Conservation (phyloP, 768 basidiomycete species). For the Tephrocybe sp. region DNA sequence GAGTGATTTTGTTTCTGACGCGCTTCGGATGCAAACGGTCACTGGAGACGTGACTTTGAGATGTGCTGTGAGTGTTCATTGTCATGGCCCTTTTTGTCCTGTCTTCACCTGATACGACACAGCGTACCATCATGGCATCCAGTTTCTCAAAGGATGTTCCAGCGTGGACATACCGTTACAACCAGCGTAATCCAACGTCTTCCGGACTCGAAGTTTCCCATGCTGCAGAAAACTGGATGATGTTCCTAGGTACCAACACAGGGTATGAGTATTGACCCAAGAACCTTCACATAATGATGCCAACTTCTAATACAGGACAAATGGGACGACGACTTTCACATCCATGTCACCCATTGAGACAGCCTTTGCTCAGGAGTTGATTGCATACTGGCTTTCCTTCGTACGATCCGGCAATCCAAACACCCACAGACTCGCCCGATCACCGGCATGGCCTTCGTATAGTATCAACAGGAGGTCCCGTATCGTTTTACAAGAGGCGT, state of each 20-base stretch:
- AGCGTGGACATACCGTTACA: constrained; percentile 60
- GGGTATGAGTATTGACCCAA: constrained; percentile 38
- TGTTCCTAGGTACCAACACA: constrained; percentile 61
- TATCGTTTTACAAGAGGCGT: constrained; percentile 46
- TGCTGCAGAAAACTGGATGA: constrained; percentile 68
- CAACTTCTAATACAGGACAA: constrained; percentile 13
- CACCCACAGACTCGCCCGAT: constrained; percentile 48
- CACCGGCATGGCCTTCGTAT: constrained; percentile 51
- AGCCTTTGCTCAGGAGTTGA: constrained; percentile 57
- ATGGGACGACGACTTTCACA: constrained; percentile 13
- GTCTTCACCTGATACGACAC: not conserved
- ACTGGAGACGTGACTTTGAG: constrained; percentile 50
- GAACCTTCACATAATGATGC: not conserved
- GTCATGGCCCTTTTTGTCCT: not conserved
- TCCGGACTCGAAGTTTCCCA: constrained; percentile 39
- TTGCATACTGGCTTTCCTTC: constrained; percentile 68
- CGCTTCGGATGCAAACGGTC: constrained; percentile 42
- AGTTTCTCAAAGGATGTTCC: constrained; percentile 34
- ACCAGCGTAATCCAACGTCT: constrained; percentile 49
- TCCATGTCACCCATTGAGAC: constrained; percentile 40
- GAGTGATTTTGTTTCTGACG: constrained; percentile 40
- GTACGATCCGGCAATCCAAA: constrained; percentile 59
- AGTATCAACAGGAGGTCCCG: constrained; percentile 27
- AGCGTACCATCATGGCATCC: constrained; percentile 48
- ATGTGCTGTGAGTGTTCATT: constrained; percentile 47